Evolutionary conservation across 306 rosid genomes (phyloP).

Genomic region (Lathyrus sativus): DNA sequence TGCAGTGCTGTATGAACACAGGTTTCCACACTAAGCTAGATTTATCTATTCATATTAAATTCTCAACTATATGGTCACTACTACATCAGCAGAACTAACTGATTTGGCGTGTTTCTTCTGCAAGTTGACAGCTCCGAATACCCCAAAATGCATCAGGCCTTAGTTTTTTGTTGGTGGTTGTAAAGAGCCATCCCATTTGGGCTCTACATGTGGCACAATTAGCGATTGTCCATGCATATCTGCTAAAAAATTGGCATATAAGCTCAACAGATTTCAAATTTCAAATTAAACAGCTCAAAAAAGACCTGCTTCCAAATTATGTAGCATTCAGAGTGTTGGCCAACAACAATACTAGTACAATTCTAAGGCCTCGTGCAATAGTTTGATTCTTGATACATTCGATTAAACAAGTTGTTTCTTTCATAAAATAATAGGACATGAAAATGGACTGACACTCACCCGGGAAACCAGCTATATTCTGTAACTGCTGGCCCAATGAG

Average conservation of each 20-base stretch:
- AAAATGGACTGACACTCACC: conserved; percentile 58
- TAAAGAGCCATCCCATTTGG: conserved; percentile 87
- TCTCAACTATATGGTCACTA: conserved; percentile 11
- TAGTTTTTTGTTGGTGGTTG: conserved; percentile 67
- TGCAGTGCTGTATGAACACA: conserved; percentile 9
- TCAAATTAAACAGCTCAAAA: conserved; percentile 12
- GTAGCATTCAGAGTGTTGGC: background rate
- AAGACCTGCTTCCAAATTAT: conserved; percentile 20
- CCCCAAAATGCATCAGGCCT: conserved; percentile 87
- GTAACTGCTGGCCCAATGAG: conserved; percentile 59
- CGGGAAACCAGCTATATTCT: conserved; percentile 98
- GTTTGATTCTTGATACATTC: conserved; percentile 4
- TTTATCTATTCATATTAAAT: conserved; percentile 7
- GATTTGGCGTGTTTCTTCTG: conserved; percentile 49
- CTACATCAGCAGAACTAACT: conserved; percentile 25
- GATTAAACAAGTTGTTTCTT: conserved; percentile 23
- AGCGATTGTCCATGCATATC: conserved; percentile 88
- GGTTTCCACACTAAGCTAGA: conserved; percentile 22
- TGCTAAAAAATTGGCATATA: conserved; percentile 45
- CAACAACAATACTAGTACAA: too few species aligned
- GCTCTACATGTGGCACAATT: conserved; percentile 70
- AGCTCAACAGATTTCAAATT: conserved; percentile 14
- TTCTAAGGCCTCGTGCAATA: background rate
- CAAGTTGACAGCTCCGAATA: conserved; percentile 74
- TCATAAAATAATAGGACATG: conserved; percentile 31